phyloP scores from a whole-genome alignment of 2,329 filamentous ascomycete genomes.

The Hypoxylon sp. region DNA sequence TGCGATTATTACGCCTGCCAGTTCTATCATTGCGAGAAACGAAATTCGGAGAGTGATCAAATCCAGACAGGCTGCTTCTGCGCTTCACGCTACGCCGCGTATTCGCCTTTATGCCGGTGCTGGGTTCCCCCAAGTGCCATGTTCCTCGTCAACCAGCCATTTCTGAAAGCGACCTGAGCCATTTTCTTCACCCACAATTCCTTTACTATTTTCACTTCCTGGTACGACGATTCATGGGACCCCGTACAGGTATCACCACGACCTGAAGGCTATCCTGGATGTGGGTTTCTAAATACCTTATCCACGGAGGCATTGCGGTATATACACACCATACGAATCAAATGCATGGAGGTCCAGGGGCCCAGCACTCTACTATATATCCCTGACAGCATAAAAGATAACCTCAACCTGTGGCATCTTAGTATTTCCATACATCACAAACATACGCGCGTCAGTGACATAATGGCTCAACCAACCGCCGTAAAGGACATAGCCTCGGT shows the following conservation, averaged over 20 bases:
- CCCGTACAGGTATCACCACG: background rate
- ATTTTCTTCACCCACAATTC: slow-evolving; percentile 10
- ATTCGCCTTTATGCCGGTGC: slow-evolving; percentile 8
- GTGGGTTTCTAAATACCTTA: slow-evolving; percentile 12
- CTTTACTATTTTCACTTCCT: background rate
- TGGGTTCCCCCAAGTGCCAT: slow-evolving; percentile 17
- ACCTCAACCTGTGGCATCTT: slow-evolving; percentile 4
- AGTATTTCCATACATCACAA: background rate
- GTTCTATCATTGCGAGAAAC: slow-evolving; percentile 17
- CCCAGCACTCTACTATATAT: background rate
- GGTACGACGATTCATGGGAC: background rate
- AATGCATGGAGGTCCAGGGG: background rate
- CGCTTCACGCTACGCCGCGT: background rate
- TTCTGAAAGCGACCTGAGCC: background rate
- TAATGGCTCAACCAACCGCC: background rate
- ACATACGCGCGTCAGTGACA: background rate
- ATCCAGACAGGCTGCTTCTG: slow-evolving; percentile 7
- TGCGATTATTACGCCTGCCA: slow-evolving; percentile 13
- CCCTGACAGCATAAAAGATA: background rate
- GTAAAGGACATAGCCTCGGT: slow-evolving; percentile 1
- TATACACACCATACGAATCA: background rate
- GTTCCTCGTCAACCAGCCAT: slow-evolving; percentile 17
- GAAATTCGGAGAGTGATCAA: background rate
- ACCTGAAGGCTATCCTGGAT: slow-evolving; percentile 3
- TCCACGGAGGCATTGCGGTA: slow-evolving; percentile 8